These are phyloP conservation scores for Tripterygium wilfordii DNA, from an alignment of 177 flowering plant genomes.

Conservation along the genomic window DNA sequence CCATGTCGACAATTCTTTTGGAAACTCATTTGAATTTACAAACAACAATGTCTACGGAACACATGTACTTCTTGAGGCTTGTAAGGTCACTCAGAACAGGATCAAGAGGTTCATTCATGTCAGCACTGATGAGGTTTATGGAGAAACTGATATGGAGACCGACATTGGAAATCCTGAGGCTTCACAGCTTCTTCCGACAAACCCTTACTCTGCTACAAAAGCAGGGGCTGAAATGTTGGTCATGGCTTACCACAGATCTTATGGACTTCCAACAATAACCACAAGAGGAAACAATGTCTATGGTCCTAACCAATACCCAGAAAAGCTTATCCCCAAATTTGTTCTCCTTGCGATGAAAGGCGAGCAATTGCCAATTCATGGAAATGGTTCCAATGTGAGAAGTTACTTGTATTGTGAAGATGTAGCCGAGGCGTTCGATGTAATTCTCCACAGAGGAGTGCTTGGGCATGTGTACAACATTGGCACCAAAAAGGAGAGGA, in stretches of 20 bases:
- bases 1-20: conserved; percentile 34
- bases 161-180: conserved; percentile 30
- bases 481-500: conserved; percentile 32
- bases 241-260: conserved; percentile 31
- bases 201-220: conserved; percentile 35
- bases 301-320: conserved; percentile 32
- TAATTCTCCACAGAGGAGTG: conserved; percentile 27
- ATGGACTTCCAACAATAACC: conserved; percentile 29
- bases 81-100: conserved; percentile 20
- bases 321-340: conserved; percentile 33
- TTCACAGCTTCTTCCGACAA: conserved; percentile 32
- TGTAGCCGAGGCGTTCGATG: conserved; percentile 36
- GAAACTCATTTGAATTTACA: conserved; percentile 31
- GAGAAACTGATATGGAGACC: conserved; percentile 29
- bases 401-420: conserved; percentile 30
- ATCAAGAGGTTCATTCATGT: conserved; percentile 31
- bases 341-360: conserved; percentile 28
- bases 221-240: conserved; percentile 41
- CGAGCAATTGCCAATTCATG: conserved; percentile 27
- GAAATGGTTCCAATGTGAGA: conserved; percentile 29
- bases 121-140: conserved; percentile 33
- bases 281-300: conserved; percentile 34
- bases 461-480: conserved; percentile 34
- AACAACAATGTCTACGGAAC: conserved; percentile 29
- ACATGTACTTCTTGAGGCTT: conserved; percentile 34